Evolutionary conservation across 805 yeast species (phyloP), one percentile per base, ranked within the genome.

Genomic region (Wickerhamomyces hampshirensis): DNA sequence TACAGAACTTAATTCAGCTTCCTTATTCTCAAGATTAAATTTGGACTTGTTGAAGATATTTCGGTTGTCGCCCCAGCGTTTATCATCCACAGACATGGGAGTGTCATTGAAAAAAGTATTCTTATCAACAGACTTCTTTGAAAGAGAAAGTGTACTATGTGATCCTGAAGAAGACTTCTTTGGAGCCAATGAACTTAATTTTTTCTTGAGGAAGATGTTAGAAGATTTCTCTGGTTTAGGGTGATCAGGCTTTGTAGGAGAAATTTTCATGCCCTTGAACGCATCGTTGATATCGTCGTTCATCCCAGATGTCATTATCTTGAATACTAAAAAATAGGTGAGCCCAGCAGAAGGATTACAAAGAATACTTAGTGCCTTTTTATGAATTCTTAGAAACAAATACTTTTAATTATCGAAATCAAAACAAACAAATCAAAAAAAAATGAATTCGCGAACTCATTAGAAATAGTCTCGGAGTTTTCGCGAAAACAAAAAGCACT

Each of bases 21-120:
- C 18, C 23, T 34, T 21, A 13, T 34, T 34, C 17, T 28, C 23
- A 18, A 24, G 24, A 26, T 34, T 34, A 26, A 28, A 33, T 28
- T 26, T 37, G 21, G 37, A n/a, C 13, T 27, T 29, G 29, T 18
- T 8, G 26, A 33, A 30, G 9, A 41, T 24, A 14, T 29, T 29
- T 30, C 35, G 42, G 23, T 47, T 46, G 7, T 48, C n/a, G 2
- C 46, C 47, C 55, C 55, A 50, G 10, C 46, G 37, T 11, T 32
- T 26, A 33, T 50, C 55, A 32, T 47, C 44, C 2, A 48, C 53
- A 3, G 52, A 39, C 40, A 48, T 31, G 7, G 53, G 53, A 2
- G 40, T 15, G 24, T 46, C 45, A 23, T 24, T 33, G 31, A 47
- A 50, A 31, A 45, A 48, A 1, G 42, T 38, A 30, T 44, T 26